Evolutionary conservation across 2,329 filamentous ascomycete genomes (phyloP).

Genomic region (Achaetomium macrosporum): DNA sequence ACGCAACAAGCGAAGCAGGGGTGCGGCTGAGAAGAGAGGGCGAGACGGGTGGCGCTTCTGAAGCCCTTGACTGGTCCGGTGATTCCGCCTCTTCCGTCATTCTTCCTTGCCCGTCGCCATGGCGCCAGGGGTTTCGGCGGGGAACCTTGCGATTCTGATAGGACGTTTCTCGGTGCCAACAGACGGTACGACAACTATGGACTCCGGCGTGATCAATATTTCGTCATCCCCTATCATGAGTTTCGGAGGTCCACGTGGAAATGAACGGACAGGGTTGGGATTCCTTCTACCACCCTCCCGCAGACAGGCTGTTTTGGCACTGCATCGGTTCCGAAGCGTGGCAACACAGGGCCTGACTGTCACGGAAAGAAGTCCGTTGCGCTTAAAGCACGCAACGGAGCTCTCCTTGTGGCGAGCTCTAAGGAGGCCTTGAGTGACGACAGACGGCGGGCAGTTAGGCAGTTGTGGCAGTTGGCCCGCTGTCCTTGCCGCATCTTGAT

Average conservation of each 20-base stretch:
- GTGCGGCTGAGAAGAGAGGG: conserved; percentile 13
- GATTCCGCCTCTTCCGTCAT: conserved; percentile 6
- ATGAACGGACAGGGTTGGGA: background rate
- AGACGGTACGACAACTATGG: background rate
- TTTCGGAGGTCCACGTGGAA: background rate
- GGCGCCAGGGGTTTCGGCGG: background rate
- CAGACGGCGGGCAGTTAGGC: no score
- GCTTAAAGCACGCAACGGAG: no score
- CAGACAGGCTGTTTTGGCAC: background rate
- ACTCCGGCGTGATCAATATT: conserved; percentile 4
- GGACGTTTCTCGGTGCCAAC: background rate
- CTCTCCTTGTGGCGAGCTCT: no score
- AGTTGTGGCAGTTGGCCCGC: background rate
- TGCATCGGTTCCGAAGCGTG: background rate
- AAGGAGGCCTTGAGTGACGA: no score
- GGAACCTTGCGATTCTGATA: background rate
- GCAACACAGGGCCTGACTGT: background rate
- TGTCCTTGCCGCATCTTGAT: background rate
- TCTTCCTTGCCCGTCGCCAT: conserved; percentile 3
- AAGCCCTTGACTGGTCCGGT: conserved; percentile 6
- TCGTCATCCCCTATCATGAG: background rate
- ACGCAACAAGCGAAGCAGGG: conserved; percentile 12
- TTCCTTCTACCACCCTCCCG: conserved; percentile 8
- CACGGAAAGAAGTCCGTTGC: no score
- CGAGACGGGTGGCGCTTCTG: background rate